phyloP scores from a whole-genome alignment of 345 rosid species.

The Eucalyptus dawsonii region DNA sequence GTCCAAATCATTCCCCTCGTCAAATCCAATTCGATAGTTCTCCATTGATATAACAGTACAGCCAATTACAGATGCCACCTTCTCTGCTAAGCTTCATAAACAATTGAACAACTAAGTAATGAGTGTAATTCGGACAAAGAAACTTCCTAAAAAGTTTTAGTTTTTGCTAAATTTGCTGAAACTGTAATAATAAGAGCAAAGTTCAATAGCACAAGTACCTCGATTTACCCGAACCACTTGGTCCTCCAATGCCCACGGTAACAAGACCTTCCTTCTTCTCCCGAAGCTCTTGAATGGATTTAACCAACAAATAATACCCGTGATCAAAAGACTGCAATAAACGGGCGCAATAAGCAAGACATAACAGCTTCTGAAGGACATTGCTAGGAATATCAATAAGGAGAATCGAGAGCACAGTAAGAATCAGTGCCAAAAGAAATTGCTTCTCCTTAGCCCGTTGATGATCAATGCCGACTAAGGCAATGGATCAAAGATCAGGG shows the following conservation, averaged over 20 bases:
- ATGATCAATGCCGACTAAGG: background rate
- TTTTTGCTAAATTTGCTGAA: background rate
- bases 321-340: constrained; percentile 76
- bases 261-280: constrained; percentile 86
- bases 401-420: background rate
- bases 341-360: background rate
- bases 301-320: constrained; percentile 79
- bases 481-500: background rate
- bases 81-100: constrained; percentile 84
- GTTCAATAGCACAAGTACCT: constrained; percentile 28
- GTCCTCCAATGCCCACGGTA: constrained; percentile 95
- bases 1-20: constrained; percentile 83
- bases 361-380: background rate
- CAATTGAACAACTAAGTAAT: background rate
- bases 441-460: background rate
- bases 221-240: constrained; percentile 96
- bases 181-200: background rate
- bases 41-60: constrained; percentile 98
- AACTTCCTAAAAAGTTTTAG: background rate
- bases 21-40: constrained; percentile 67
- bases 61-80: constrained; percentile 94
- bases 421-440: background rate
- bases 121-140: background rate
- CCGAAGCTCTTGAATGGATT: constrained; percentile 94
- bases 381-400: background rate